Evolutionary conservation across 2,329 filamentous ascomycete genomes (phyloP), one percentile per base, ranked within the genome.

Genomic region (Sclerotinia spermophila): DNA sequence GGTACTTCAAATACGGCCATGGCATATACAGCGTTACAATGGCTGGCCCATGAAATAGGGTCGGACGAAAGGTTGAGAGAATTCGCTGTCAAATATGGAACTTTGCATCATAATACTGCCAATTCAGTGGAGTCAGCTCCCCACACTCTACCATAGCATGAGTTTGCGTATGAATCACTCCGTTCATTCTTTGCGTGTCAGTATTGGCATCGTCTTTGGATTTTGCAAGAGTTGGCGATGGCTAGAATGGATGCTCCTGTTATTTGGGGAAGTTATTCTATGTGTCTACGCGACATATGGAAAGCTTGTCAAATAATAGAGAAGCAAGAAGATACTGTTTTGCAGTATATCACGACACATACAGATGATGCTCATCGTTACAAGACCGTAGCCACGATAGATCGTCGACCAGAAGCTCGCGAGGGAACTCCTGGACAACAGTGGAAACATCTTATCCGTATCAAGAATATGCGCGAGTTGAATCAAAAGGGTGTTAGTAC

Each of bases 181-280:
- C 51, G 68, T 13, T 58, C 51, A 4, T 70, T 70, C n/a, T 70
- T 67, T 56, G 44, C 42, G 21, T 60, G 68, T 11, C 51, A 66
- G 42, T 70, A 60, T 21, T 70, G 60, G 53, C 68, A 70, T 33
- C 48, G 68, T 30, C 51, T 70, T 24, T 70, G 68, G 68, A 70
- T 70, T 35, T 13, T 70, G 53, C 68, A 70, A 60, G 68, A 70
- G 13, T 24, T 70, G 11, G 61, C 68, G 6, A 70, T 67, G 53
- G 68, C 62, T 44, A 59, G 40, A 35, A 27, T 51, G 53, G 53
- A 69, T 56, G 68, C 48, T 19, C 59, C 59, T 27, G 59, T 69
- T 30, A 35, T 69, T 10, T 69, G 59, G 67, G 45, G 68, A 33
- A 24, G 27, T 44, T 8, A 69, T 30, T 65, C 21, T 27, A 65